phyloP scores from a whole-genome alignment of 176 grass and related monocot genomes.

The Oryza longistaminata region DNA sequence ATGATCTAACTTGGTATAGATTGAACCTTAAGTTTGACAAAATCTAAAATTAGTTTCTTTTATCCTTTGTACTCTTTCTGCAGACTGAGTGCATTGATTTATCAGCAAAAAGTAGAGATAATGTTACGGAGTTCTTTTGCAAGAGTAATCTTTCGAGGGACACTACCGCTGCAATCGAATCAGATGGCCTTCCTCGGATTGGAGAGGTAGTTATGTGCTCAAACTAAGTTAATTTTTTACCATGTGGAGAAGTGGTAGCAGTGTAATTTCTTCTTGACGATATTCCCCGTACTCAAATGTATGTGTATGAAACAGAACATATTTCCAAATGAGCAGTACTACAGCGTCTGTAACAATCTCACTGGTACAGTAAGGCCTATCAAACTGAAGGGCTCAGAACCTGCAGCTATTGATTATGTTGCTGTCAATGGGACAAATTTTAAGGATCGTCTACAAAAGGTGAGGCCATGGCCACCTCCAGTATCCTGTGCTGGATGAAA shows the following conservation, averaged over 20 bases:
- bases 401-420: constrained; percentile 79
- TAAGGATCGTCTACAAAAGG: constrained; percentile 74
- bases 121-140: constrained; percentile 67
- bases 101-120: constrained; percentile 54
- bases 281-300: constrained; percentile 14
- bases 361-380: constrained; percentile 54
- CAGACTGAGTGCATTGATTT: constrained; percentile 92
- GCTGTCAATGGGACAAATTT: constrained; percentile 70
- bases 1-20: background rate
- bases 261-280: constrained; percentile 10
- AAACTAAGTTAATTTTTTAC: constrained; percentile 9
- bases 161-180: constrained; percentile 49
- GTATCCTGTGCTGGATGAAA: constrained; percentile 26
- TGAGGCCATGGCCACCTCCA: constrained; percentile 31
- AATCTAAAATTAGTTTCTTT: background rate
- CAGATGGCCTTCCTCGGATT: constrained; percentile 94
- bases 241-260: constrained; percentile 8
- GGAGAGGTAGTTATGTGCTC: constrained; percentile 59
- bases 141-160: constrained; percentile 63
- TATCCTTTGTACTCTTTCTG: constrained; percentile 29
- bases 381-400: constrained; percentile 76
- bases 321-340: constrained; percentile 67
- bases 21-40: constrained; percentile 11
- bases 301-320: constrained; percentile 66
- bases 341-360: constrained; percentile 81